Percentiles rank a stretch among this genome's conserved stretches.
Evolutionary conservation across 345 rosid species (phyloP).

Genomic region (Jatropha curcas): DNA sequence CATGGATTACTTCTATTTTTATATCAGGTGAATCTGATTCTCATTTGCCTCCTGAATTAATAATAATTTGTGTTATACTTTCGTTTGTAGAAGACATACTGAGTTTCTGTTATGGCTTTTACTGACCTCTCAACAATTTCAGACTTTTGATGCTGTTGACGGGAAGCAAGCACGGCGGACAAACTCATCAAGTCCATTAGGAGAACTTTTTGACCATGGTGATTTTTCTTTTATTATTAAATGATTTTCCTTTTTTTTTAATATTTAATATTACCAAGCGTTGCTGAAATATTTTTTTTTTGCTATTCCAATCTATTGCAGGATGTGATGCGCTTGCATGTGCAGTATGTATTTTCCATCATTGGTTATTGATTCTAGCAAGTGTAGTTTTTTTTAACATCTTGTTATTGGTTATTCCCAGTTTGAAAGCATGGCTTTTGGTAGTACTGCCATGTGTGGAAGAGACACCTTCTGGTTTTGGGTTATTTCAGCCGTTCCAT

Average conservation of each 20-base stretch:
- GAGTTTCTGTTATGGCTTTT: conserved; percentile 6
- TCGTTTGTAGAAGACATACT: neutral
- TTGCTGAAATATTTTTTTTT: conserved; percentile 24
- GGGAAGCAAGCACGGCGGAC: conserved; percentile 99
- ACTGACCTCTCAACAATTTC: conserved; percentile 11
- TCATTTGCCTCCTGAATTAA: too few species aligned
- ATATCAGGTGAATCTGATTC: conserved; percentile 67
- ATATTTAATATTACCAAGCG: neutral
- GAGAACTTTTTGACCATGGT: conserved; percentile 98
- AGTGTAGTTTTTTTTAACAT: conserved; percentile 10
- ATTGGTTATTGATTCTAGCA: neutral
- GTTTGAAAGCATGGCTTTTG: conserved; percentile 87
- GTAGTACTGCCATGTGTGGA: conserved; percentile 96
- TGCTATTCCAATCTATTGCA: conserved; percentile 38
- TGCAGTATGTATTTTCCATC: conserved; percentile 63
- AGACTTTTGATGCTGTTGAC: conserved; percentile 99
- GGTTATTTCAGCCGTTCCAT: conserved; percentile 93
- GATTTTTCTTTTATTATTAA: conserved; percentile 23
- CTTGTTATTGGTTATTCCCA: conserved; percentile 32
- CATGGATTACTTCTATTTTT: conserved; percentile 91
- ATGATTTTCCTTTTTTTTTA: neutral
- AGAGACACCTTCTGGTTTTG: conserved; percentile 90
- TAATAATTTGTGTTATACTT: neutral
- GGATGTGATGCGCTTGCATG: conserved; percentile 99
- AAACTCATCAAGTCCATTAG: conserved; percentile 82